phyloP scores from a whole-genome alignment of 2,329 filamentous ascomycete species.

The Fusarium tupiense region DNA sequence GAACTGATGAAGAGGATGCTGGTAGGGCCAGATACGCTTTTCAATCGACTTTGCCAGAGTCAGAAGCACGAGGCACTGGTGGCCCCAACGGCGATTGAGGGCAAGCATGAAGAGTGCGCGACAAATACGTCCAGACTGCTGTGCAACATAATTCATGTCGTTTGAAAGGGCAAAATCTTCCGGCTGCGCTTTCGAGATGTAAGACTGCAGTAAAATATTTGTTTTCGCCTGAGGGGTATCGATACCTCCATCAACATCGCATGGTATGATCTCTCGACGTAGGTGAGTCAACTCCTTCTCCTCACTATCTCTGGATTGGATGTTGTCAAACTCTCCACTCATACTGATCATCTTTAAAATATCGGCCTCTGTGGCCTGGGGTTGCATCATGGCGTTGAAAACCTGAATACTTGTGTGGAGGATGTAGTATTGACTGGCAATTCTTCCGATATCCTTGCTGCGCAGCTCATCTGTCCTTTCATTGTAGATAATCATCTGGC shows the following conservation, averaged over 20 bases:
- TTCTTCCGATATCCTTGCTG: constrained; percentile 94
- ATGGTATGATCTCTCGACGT: constrained; percentile 75
- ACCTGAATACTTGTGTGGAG: constrained; percentile 92
- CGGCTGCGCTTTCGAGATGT: constrained; percentile 86
- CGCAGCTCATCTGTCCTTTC: constrained; percentile 91
- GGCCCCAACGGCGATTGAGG: constrained; percentile 92
- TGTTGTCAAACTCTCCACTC: constrained; percentile 98
- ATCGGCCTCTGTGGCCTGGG: constrained; percentile 87
- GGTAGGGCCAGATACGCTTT: constrained; percentile 92
- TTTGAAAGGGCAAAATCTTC: constrained; percentile 95
- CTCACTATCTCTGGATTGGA: constrained; percentile 91
- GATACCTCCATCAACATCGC: constrained; percentile 78
- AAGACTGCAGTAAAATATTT: constrained; percentile 92
- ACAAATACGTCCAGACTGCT: constrained; percentile 94
- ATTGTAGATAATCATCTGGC: constrained; percentile 99
- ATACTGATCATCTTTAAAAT: constrained; percentile 96
- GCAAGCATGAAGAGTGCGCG: constrained; percentile 97
- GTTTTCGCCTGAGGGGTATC: constrained; percentile 87
- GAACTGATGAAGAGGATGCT: constrained; percentile 95
- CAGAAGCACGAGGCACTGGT: constrained; percentile 90
- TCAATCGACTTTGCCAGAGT: constrained; percentile 97
- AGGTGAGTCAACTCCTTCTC: constrained; percentile 85
- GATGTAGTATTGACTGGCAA: constrained; percentile 97
- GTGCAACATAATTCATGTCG: constrained; percentile 92
- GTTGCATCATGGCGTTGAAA: constrained; percentile 95